phyloP scores from a whole-genome alignment of 495 filamentous ascomycete genomes.

The Parmelia sp. region DNA sequence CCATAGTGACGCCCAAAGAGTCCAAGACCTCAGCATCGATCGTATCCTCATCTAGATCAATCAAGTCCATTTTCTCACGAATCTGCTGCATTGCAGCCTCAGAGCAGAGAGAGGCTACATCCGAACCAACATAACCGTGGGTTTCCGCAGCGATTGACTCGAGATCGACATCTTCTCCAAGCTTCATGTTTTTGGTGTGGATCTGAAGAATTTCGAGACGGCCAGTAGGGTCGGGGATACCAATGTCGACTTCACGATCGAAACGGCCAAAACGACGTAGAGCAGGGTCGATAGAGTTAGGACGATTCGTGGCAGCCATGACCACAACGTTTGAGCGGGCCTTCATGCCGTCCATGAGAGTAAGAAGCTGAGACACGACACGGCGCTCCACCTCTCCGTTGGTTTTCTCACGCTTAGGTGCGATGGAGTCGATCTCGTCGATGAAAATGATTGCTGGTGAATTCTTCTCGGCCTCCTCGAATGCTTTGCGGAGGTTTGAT shows the following conservation, averaged over 20 bases:
- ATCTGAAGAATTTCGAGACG: conserved; percentile 98
- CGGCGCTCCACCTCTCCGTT: conserved; percentile 98
- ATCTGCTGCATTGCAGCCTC: conserved; percentile 99
- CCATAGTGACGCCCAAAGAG: conserved; percentile 97
- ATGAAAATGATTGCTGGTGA: conserved; percentile 99
- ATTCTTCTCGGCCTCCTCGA: conserved; percentile 99
- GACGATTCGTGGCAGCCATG: conserved; percentile 97
- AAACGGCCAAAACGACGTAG: conserved; percentile 92
- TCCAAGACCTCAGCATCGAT: conserved; percentile 98
- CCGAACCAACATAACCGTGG: conserved; percentile 97
- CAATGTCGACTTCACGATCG: conserved; percentile 97
- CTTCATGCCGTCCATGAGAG: conserved; percentile 99
- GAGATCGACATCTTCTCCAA: conserved; percentile 92
- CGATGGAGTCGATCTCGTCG: conserved; percentile 97
- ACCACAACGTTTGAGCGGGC: conserved; percentile 95
- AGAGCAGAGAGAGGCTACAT: conserved; percentile 97
- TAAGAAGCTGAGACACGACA: conserved; percentile 95
- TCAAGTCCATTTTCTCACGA: conserved; percentile 99
- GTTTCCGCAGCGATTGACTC: conserved; percentile 96
- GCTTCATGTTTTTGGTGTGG: conserved; percentile 99
- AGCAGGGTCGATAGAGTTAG: conserved; percentile 93
- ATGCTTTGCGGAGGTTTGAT: conserved; percentile 93
- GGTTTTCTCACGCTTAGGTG: conserved; percentile 99
- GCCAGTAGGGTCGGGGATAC: conserved; percentile 94
- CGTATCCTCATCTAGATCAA: conserved; percentile 97